Percentiles rank a stretch among this genome's conserved stretches.
Conservation (phyloP, 768 basidiomycete genomes). For the Boletellus ananiceps region DNA sequence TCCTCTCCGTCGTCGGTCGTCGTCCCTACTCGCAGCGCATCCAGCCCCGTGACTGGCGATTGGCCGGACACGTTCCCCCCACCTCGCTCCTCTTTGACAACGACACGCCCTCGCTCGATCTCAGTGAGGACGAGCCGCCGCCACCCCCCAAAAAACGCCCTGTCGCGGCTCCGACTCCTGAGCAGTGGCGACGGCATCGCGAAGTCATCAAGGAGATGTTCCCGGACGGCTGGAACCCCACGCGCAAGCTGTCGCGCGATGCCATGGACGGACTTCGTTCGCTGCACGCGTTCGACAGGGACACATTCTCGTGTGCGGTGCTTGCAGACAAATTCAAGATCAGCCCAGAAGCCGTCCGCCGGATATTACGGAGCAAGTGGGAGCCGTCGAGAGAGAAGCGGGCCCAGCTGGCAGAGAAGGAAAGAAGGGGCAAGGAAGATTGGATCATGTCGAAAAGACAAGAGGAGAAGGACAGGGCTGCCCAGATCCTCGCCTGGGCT, state of each 20-base stretch:
- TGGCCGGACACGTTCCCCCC: slow-evolving; percentile 31
- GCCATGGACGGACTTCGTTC: slow-evolving; percentile 79
- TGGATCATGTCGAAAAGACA: slow-evolving; percentile 35
- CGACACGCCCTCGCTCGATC: slow-evolving; percentile 18
- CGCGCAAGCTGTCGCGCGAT: slow-evolving; percentile 73
- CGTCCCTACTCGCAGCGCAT: slow-evolving; percentile 25
- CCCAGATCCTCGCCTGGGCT: slow-evolving; percentile 31
- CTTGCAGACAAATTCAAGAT: slow-evolving; percentile 77
- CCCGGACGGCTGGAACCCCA: slow-evolving; percentile 72
- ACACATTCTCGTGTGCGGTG: slow-evolving; percentile 56
- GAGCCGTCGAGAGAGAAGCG: slow-evolving; percentile 53
- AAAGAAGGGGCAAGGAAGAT: slow-evolving; percentile 43
- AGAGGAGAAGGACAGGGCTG: slow-evolving; percentile 38
- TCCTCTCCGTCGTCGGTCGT: slow-evolving; percentile 9
- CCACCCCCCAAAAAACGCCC: slow-evolving; percentile 18
- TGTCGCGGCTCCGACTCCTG: slow-evolving; percentile 33
- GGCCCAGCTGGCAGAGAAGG: slow-evolving; percentile 44
- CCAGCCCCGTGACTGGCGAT: slow-evolving; percentile 28
- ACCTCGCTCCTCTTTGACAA: slow-evolving; percentile 26
- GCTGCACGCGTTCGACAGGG: slow-evolving; percentile 60
- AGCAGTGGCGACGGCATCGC: slow-evolving; percentile 48
- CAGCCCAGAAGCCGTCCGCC: slow-evolving; percentile 73
- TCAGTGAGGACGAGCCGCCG: slow-evolving; percentile 31
- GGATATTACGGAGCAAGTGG: slow-evolving; percentile 77
- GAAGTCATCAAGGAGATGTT: slow-evolving; percentile 48